Conservation (phyloP, 495 filamentous ascomycete species). For the Amorphotheca resinae region DNA sequence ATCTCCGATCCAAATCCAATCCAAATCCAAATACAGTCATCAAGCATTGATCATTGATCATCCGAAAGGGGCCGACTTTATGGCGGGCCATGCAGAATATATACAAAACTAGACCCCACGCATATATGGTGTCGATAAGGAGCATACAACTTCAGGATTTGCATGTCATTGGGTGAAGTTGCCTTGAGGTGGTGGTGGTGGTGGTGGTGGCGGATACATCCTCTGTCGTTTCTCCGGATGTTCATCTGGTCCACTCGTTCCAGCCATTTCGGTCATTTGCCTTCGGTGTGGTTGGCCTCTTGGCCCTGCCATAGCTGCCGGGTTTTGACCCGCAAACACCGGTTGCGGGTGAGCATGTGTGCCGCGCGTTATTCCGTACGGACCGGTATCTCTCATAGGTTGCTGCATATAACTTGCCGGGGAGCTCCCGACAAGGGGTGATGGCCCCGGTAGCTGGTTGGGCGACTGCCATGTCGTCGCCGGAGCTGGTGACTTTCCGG, state of each 20-base stretch:
- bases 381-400: constrained; percentile 11
- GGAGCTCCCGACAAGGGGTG: constrained; percentile 31
- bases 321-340: constrained; percentile 8
- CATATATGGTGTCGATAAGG: too few relatives aligned
- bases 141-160: background rate
- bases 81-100: background rate
- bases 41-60: background rate
- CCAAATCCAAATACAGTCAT: background rate
- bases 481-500: constrained; percentile 60
- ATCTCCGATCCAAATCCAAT: background rate
- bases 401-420: constrained; percentile 15
- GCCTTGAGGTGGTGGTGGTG: constrained; percentile 12
- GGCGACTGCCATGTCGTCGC: constrained; percentile 67
- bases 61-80: background rate
- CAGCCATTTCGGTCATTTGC: constrained; percentile 54
- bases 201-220: constrained; percentile 40
- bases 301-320: constrained; percentile 11
- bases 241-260: constrained; percentile 34
- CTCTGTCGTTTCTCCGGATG: constrained; percentile 45
- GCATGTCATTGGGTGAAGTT: constrained; percentile 9
- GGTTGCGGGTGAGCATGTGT: constrained; percentile 17
- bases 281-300: constrained; percentile 37
- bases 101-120: too few relatives aligned
- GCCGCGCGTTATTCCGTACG: constrained; percentile 26
- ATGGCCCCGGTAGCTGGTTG: constrained; percentile 49